Evolutionary conservation across 805 yeast genomes (phyloP).

Genomic region (Metschnikowia chrysomelidarum): DNA sequence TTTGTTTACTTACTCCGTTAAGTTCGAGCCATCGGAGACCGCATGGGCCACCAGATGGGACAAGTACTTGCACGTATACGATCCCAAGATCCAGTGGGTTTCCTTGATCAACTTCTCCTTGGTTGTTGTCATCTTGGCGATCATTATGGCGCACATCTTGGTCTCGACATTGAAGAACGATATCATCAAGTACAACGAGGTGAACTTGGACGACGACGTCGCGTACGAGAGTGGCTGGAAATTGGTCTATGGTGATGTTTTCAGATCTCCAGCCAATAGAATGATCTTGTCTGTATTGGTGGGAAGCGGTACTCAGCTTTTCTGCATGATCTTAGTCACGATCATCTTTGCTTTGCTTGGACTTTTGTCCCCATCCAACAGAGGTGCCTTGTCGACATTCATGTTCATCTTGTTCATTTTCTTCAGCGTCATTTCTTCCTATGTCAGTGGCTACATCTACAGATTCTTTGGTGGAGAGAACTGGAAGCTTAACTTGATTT

Average conservation of each 20-base stretch:
- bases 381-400: constrained; percentile 90
- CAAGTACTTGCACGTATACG: constrained; percentile 86
- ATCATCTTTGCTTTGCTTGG: constrained; percentile 85
- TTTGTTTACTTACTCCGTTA: constrained; percentile 81
- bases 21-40: constrained; percentile 65
- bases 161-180: constrained; percentile 80
- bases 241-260: constrained; percentile 90
- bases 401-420: constrained; percentile 81
- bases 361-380: constrained; percentile 85
- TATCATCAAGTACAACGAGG: constrained; percentile 82
- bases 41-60: constrained; percentile 99
- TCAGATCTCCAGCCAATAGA: constrained; percentile 73
- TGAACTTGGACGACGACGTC: constrained; percentile 81
- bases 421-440: constrained; percentile 82
- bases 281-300: constrained; percentile 74
- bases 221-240: constrained; percentile 98
- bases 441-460: constrained; percentile 80
- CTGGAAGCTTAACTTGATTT: constrained; percentile 81
- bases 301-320: constrained; percentile 86
- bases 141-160: constrained; percentile 75
- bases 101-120: constrained; percentile 84
- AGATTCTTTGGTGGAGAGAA: constrained; percentile 88
- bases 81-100: constrained; percentile 95
- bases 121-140: constrained; percentile 72
- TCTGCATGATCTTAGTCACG: constrained; percentile 71